Evolutionary conservation across 805 yeast species (phyloP).

Genomic region (Starmerella sp.): DNA sequence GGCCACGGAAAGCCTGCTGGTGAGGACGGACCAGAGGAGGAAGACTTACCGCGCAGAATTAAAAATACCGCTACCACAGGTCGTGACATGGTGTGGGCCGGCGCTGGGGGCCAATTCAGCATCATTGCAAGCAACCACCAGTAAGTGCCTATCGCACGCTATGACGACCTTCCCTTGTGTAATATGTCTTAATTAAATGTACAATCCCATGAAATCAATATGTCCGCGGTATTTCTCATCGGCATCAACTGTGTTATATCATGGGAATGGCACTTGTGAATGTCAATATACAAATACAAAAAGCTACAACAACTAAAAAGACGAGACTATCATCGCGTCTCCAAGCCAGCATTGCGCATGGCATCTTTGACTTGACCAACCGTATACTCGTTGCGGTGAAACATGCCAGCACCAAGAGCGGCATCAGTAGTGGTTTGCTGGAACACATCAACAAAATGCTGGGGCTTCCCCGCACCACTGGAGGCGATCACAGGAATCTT

Average conservation of each 20-base stretch:
- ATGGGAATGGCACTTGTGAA: too few relatives aligned
- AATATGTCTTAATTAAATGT: not conserved
- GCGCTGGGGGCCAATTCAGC: constrained; percentile 97
- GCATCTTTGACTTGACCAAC: constrained; percentile 72
- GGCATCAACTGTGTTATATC: too few relatives aligned
- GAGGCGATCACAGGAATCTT: constrained; percentile 92
- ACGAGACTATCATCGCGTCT: not conserved
- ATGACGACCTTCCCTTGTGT: not conserved
- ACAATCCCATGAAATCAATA: too few relatives aligned
- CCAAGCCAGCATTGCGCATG: constrained; percentile 45
- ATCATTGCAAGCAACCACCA: constrained; percentile 58
- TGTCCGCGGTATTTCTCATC: too few relatives aligned
- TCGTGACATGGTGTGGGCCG: constrained; percentile 56
- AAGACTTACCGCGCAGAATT: constrained; percentile 77
- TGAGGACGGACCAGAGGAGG: constrained; percentile 82
- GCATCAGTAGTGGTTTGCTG: constrained; percentile 78
- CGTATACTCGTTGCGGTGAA: constrained; percentile 88
- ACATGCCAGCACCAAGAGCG: constrained; percentile 97
- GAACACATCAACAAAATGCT: constrained; percentile 83
- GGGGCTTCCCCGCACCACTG: constrained; percentile 92
- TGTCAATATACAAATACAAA: too few relatives aligned
- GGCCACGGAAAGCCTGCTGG: constrained; percentile 76
- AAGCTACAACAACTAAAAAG: too few relatives aligned
- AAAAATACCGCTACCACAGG: constrained; percentile 86
- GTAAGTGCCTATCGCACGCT: not conserved